Conservation (phyloP, 2,329 filamentous ascomycete species). For the Trichoderma lentiforme region DNA sequence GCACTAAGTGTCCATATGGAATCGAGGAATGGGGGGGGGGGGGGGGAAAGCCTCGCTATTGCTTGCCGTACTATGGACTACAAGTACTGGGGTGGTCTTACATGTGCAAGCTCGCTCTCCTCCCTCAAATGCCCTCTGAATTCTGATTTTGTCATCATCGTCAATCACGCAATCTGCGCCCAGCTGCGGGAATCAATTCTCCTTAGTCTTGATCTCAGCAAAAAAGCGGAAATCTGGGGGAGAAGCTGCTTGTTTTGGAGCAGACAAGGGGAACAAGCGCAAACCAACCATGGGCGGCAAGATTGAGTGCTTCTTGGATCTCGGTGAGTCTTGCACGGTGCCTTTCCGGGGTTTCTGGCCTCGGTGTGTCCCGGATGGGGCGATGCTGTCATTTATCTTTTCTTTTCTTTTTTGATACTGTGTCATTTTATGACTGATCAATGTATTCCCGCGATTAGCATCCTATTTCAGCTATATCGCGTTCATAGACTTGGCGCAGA, state of each 20-base stretch:
- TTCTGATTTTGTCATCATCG: constrained; percentile 1
- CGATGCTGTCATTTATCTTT: not conserved
- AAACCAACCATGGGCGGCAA: constrained; percentile 48
- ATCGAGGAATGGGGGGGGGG: not conserved
- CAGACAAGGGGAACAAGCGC: not conserved
- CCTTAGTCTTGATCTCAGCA: not conserved
- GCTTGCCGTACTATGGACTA: not conserved
- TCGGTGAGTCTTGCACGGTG: constrained; percentile 43
- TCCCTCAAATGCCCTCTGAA: not conserved
- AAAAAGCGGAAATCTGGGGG: not conserved
- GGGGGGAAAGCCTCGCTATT: not conserved
- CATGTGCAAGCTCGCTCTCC: not conserved
- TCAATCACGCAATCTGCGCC: constrained; percentile 2
- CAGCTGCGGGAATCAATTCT: not conserved
- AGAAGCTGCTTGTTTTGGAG: not conserved
- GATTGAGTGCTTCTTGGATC: constrained; percentile 66
- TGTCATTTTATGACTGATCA: not conserved
- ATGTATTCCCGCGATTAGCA: constrained; percentile 41
- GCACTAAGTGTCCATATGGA: no score
- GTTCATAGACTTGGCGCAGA: constrained; percentile 56
- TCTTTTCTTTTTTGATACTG: not conserved
- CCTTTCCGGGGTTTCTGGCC: not conserved
- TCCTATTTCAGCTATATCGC: constrained; percentile 60
- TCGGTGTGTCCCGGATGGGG: not conserved
- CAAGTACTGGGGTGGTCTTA: not conserved